Conservation (phyloP, 2,329 filamentous ascomycete species). For the Rhynchosporium agropyri region DNA sequence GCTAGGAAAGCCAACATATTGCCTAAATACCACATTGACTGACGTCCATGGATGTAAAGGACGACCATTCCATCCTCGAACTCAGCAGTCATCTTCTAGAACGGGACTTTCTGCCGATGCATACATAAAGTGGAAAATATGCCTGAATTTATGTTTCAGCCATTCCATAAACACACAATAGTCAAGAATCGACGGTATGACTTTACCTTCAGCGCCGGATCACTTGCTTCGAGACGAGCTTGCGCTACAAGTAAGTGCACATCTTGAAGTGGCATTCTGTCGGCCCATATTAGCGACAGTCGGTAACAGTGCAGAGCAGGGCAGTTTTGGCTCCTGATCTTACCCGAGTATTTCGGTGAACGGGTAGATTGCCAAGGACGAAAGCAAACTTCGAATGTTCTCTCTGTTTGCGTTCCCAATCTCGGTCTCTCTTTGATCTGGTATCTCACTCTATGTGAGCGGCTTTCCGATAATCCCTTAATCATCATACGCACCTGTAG, state of each 20-base stretch:
- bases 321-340: not conserved
- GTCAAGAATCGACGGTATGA: not conserved
- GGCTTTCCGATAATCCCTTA: not conserved
- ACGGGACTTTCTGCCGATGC: slow-evolving; percentile 61
- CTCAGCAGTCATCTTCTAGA: slow-evolving; percentile 23
- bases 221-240: slow-evolving; percentile 56
- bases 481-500: slow-evolving; percentile 55
- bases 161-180: not conserved
- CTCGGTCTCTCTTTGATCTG: slow-evolving; percentile 54
- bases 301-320: not conserved
- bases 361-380: slow-evolving; percentile 59
- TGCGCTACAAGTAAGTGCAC: slow-evolving; percentile 59
- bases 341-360: slow-evolving; percentile 46
- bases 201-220: slow-evolving; percentile 58
- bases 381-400: slow-evolving; percentile 57
- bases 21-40: not conserved
- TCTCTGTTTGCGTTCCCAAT: slow-evolving; percentile 57
- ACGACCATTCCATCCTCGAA: not conserved
- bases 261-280: slow-evolving; percentile 59
- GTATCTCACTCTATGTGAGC: slow-evolving; percentile 7
- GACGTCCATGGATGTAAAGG: not conserved
- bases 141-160: slow-evolving; percentile 44
- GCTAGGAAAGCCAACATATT: not conserved
- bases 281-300: slow-evolving; percentile 21
- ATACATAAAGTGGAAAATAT: slow-evolving; percentile 67